Evolutionary conservation across 2,329 filamentous ascomycete genomes (phyloP).

Genomic region (Blastomyces percursus): DNA sequence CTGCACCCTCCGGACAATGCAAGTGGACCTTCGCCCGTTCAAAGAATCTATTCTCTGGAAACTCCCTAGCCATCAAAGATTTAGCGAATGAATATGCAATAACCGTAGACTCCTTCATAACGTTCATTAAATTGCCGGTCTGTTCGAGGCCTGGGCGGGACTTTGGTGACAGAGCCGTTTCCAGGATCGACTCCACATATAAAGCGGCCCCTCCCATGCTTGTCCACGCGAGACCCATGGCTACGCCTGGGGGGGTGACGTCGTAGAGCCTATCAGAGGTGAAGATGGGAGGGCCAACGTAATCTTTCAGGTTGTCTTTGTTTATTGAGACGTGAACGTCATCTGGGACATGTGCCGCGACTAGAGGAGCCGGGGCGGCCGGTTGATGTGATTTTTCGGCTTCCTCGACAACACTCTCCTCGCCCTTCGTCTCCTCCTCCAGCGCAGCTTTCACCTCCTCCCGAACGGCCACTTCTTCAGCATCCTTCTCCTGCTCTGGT

Average conservation of each 20-base stretch:
- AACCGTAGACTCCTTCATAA: constrained; percentile 95
- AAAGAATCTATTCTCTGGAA: constrained; percentile 88
- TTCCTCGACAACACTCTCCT: constrained; percentile 4
- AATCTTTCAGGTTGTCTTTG: constrained; percentile 88
- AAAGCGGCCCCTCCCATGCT: constrained; percentile 92
- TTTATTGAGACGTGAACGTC: constrained; percentile 74
- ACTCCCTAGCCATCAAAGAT: constrained; percentile 70
- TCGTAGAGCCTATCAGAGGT: constrained; percentile 95
- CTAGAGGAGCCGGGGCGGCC: constrained; percentile 1
- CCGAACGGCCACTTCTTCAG: constrained; percentile 72
- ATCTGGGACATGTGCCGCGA: constrained; percentile 69
- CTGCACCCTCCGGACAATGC: constrained; percentile 92
- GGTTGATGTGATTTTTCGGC: constrained; percentile 12
- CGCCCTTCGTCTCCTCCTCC: constrained; percentile 41
- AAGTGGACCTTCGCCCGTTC: constrained; percentile 91
- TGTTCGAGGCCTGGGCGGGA: constrained; percentile 75
- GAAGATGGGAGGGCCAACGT: constrained; percentile 90
- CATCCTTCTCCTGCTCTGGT: constrained; percentile 12
- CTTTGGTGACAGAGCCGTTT: constrained; percentile 62
- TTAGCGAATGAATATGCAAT: constrained; percentile 97
- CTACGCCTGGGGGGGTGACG: constrained; percentile 80
- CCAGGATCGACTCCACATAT: constrained; percentile 93
- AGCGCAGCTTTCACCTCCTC: constrained; percentile 73
- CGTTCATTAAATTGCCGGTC: constrained; percentile 86
- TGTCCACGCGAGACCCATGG: constrained; percentile 98